A percentile compares a stretch with the other conserved stretches of the same genome.
phyloP scores from a whole-genome alignment of 495 filamentous ascomycete species.

The Aspergillus olivimuriae region DNA sequence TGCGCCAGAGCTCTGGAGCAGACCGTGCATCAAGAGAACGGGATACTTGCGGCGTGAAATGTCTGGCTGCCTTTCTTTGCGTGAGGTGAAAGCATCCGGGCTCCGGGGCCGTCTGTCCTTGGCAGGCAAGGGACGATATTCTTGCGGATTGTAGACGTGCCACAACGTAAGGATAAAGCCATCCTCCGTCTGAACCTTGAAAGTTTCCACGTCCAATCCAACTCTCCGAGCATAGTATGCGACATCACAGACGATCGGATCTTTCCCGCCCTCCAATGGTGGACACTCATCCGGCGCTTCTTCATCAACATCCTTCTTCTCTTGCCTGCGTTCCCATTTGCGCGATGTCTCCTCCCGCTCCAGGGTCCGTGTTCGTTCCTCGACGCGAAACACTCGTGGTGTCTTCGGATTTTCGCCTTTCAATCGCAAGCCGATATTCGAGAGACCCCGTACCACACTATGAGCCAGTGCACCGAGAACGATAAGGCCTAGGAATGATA shows the following conservation, averaged over 20 bases:
- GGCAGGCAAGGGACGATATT: conserved; percentile 49
- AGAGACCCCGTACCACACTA: conserved; percentile 45
- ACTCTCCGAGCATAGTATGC: conserved; percentile 85
- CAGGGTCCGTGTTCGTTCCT: conserved; percentile 54
- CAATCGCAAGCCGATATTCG: conserved; percentile 39
- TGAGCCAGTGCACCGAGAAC: conserved; percentile 66
- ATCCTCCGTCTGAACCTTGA: conserved; percentile 87
- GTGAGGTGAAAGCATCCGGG: conserved; percentile 25
- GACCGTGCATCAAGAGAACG: conserved; percentile 80
- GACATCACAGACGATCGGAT: conserved; percentile 71
- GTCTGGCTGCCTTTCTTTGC: conserved; percentile 22
- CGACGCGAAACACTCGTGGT: conserved; percentile 59
- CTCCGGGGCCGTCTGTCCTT: conserved; percentile 28
- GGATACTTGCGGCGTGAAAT: conserved; percentile 59
- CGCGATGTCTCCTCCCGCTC: conserved; percentile 49
- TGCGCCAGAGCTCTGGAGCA: conserved; percentile 81
- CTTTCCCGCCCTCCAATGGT: conserved; percentile 72
- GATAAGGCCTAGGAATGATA: conserved; percentile 69
- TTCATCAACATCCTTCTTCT: conserved; percentile 31
- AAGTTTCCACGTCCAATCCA: conserved; percentile 78
- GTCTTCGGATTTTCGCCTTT: conserved; percentile 51
- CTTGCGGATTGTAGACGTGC: conserved; percentile 83
- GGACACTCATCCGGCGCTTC: conserved; percentile 48
- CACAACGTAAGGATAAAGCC: conserved; percentile 85
- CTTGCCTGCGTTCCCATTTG: conserved; percentile 51